Evolutionary conservation across 2,329 filamentous ascomycete species (phyloP).

Genomic region (Plenodomus tracheiphilus): DNA sequence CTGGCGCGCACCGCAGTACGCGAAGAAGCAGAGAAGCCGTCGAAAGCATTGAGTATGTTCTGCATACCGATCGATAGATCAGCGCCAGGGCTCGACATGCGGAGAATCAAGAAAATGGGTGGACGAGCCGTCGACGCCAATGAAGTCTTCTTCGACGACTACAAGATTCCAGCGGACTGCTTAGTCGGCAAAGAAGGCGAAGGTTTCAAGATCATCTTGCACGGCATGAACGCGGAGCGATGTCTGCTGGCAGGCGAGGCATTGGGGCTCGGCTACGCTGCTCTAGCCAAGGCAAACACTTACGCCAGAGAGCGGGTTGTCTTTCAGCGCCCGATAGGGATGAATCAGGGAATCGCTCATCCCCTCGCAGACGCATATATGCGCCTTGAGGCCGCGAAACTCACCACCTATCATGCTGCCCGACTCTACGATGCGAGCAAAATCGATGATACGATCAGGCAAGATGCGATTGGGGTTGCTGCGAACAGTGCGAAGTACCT

Average conservation of each 20-base stretch:
- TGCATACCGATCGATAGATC: constrained; percentile 73
- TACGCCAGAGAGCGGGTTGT: constrained; percentile 57
- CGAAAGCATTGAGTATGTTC: constrained; percentile 78
- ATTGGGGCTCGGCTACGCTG: constrained; percentile 77
- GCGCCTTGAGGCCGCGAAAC: constrained; percentile 63
- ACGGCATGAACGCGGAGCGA: constrained; percentile 56
- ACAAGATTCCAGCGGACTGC: constrained; percentile 64
- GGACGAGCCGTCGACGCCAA: constrained; percentile 81
- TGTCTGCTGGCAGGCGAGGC: constrained; percentile 70
- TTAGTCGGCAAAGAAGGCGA: constrained; percentile 73
- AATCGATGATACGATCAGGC: constrained; percentile 15
- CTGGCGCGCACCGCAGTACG: constrained; percentile 74
- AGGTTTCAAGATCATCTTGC: constrained; percentile 70
- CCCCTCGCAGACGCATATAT: constrained; percentile 63
- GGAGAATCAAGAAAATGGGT: constrained; percentile 82
- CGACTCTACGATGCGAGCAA: constrained; percentile 58
- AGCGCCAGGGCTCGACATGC: constrained; percentile 65
- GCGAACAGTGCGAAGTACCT: constrained; percentile 62
- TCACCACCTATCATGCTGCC: constrained; percentile 64
- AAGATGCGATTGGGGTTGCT: constrained; percentile 55
- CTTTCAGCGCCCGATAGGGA: constrained; percentile 61
- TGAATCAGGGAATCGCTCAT: constrained; percentile 64
- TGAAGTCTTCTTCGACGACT: constrained; percentile 85
- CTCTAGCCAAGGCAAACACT: constrained; percentile 44
- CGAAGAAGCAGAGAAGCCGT: constrained; percentile 68